Base-by-base conservation (phyloP, 345 rosid genomes). In the Populus euphratica region DNA sequence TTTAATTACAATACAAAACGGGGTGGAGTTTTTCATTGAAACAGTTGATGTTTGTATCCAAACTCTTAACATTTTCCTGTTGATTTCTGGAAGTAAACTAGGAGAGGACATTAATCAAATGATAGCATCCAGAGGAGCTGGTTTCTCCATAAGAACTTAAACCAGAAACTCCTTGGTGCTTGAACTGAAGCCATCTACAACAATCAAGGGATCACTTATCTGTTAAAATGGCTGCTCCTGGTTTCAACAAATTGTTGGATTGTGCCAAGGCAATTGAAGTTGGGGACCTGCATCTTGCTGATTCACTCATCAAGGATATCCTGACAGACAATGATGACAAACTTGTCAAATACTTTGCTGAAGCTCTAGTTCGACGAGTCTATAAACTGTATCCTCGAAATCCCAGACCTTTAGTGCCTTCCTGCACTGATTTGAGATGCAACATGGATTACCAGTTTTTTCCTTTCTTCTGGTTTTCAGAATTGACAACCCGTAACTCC, bases 241-340 rank as follows among this genome's bases (percentile, higher is more conserved):
- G 20, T 18, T 1, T 18, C 59, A 20, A 52, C 9, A 52, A 52
- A 52, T 76, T 94, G 78, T 83, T 93, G 86, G 89, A 93, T 43
- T 94, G 97, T 75, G 97, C 97, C 0, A 97, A 90, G 73, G 88
- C 86, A 4, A 86, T 94, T 74, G 93, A 94, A 64, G 91, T 84
- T 2, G 93, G 91, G 29, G 87, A 92, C 39, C 74, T 90, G 11
- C 66, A 72, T 72, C 50, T 88, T 80, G 96, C 98, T 2, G 88
- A 84, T 44, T 85, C 91, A 6, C 81, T 91, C 5, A 78, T 93
- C 25, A 88, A 89, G 65, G 86, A 88, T 50, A 50, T 86, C 92
- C 90, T 56, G 83, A 85, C 59, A 70, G 82, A 86, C 23, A 82
- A 64, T 2, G 80, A 89, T 65, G 92, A 90, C 14, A 95, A 93